These are phyloP conservation scores for Teratosphaeria gauchensis DNA, from an alignment of 2,329 filamentous ascomycete genomes.

Conservation along the genomic window DNA sequence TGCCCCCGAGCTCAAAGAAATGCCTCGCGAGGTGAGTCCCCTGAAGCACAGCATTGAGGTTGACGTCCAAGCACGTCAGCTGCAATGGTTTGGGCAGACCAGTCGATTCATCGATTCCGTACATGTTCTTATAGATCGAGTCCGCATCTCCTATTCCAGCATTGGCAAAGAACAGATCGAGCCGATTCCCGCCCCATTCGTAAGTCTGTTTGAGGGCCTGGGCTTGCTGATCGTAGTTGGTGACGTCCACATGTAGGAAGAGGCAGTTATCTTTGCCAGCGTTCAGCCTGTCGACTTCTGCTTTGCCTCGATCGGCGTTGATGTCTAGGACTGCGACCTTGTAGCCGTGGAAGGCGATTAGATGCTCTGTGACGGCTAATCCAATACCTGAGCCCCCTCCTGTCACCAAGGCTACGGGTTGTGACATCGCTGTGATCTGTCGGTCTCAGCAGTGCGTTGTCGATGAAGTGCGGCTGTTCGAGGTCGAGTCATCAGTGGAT, in stretches of 20 bases:
- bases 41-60: constrained; percentile 33
- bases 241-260: constrained; percentile 25
- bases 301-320: constrained; percentile 7
- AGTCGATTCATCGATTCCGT: constrained; percentile 20
- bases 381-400: constrained; percentile 15
- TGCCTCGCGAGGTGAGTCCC: constrained; percentile 35
- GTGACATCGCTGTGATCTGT: constrained; percentile 1
- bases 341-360: constrained; percentile 12
- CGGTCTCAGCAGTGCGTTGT: background rate
- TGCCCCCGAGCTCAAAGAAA: constrained; percentile 30
- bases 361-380: constrained; percentile 15
- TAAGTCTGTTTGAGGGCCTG: constrained; percentile 31
- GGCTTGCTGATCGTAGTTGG: constrained; percentile 30
- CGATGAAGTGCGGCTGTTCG: background rate
- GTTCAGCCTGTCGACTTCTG: constrained; percentile 5
- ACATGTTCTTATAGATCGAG: constrained; percentile 29
- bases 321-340: constrained; percentile 13
- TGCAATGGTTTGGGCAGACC: constrained; percentile 26
- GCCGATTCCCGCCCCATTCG: constrained; percentile 30
- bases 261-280: constrained; percentile 10
- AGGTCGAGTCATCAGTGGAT: background rate
- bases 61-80: constrained; percentile 30
- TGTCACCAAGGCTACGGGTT: constrained; percentile 13
- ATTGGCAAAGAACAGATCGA: constrained; percentile 37
- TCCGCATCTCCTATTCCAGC: constrained; percentile 34